Evolutionary conservation across 108 stramenopile species (phyloP).

Genomic region (Aurantiochytrium sp.): DNA sequence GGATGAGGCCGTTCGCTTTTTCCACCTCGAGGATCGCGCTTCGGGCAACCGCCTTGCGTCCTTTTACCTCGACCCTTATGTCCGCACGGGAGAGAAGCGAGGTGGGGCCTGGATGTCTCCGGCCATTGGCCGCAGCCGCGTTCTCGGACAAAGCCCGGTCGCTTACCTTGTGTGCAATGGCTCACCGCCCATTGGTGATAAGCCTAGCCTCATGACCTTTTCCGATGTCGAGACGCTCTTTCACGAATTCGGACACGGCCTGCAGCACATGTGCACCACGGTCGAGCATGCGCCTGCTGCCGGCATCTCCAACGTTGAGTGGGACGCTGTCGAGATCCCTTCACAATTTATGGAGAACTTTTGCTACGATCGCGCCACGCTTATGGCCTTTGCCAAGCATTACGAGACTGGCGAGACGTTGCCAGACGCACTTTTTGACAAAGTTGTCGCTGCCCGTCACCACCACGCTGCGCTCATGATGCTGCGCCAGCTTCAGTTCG

Average conservation of each 20-base stretch:
- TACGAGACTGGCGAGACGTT: conserved; percentile 90
- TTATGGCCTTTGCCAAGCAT: conserved; percentile 91
- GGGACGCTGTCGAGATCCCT: conserved; percentile 97
- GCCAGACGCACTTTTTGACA: conserved; percentile 88
- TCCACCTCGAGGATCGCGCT: conserved; percentile 75
- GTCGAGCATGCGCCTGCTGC: conserved; percentile 51
- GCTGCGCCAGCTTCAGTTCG: conserved; percentile 89
- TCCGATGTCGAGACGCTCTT: conserved; percentile 93
- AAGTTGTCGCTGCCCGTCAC: conserved; percentile 79
- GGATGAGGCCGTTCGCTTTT: conserved; percentile 89
- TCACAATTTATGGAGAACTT: conserved; percentile 99
- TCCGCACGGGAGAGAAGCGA: conserved; percentile 88
- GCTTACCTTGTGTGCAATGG: conserved; percentile 98
- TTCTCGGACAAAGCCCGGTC: conserved; percentile 63
- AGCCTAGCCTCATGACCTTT: conserved; percentile 95
- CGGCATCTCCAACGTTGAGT: conserved; percentile 92
- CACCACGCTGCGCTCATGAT: conserved; percentile 84
- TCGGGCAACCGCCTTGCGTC: conserved; percentile 78
- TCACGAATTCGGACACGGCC: conserved; percentile 88
- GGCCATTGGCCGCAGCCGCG: background rate
- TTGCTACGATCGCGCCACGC: conserved; percentile 83
- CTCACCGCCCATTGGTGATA: conserved; percentile 84
- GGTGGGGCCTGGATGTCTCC: conserved; percentile 68
- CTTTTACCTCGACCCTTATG: conserved; percentile 93
- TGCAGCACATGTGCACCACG: conserved; percentile 92